Conservation (phyloP, 176 grass and related monocot species). For the Puccinellia tenuiflora region DNA sequence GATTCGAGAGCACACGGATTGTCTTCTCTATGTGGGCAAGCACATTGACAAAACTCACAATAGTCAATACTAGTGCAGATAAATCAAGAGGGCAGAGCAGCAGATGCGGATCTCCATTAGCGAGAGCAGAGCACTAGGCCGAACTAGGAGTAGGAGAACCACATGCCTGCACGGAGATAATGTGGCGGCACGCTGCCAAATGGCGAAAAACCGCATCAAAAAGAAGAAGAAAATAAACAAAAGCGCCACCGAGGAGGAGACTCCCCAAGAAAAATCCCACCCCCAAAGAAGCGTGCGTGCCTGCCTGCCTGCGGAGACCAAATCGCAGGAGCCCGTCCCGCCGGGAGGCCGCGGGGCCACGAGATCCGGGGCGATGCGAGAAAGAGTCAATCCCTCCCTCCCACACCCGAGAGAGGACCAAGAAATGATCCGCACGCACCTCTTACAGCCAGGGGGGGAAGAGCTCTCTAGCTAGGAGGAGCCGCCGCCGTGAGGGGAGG, state of each 20-base stretch:
- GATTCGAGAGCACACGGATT: not conserved
- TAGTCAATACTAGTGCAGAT: not conserved
- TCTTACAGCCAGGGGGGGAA: not conserved
- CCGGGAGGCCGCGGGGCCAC: not conserved
- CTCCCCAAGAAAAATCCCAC: constrained; percentile 9
- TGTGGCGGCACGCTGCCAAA: constrained; percentile 17
- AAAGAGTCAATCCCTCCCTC: not conserved
- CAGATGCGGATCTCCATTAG: constrained; percentile 23
- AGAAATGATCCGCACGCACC: constrained; percentile 28
- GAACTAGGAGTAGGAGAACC: not conserved
- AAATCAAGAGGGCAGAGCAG: not conserved
- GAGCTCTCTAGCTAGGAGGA: not conserved
- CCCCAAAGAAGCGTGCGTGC: not conserved
- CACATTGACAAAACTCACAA: not conserved
- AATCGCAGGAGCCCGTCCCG: not conserved
- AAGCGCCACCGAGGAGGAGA: no score
- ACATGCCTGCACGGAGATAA: not conserved
- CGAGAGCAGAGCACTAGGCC: not conserved
- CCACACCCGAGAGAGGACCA: not conserved
- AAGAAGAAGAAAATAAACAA: not conserved
- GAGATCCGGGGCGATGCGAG: constrained; percentile 4
- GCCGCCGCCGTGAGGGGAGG: not conserved
- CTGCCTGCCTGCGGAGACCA: not conserved
- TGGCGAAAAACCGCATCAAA: not conserved
- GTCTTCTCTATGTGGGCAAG: not conserved